Base-by-base conservation (phyloP, 768 basidiomycete species). In the Pleurotus eryngii region DNA sequence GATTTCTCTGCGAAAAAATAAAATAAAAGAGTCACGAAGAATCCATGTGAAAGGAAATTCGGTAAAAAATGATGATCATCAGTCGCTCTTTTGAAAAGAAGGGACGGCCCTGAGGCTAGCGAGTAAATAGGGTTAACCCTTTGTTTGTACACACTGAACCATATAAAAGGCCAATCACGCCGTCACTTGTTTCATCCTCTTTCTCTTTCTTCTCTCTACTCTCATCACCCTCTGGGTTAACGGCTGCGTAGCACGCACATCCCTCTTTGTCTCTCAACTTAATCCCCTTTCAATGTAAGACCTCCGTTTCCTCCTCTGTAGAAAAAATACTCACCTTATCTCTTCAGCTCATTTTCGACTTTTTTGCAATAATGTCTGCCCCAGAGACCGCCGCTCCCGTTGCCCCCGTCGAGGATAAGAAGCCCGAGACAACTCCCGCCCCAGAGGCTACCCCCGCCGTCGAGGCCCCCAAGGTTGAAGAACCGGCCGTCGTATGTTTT, bases 291-390 rank as follows among this genome's bases (percentile, higher is more conserved):
- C 61, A 57, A 71, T 76, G 79, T 77, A 79, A 80, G 72, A 72
- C 75, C 68, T 73, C 74, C 78, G 74, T 75, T 71, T 74, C 78
- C 80, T 64, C 43, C 61, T 55, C 58, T 46, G 55, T 11, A 35
- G 9, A 30, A 30, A 35, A 35, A 35, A 35, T 55, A 59, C 43
- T 56, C 59, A 59, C 57, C 55, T 26, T 54, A 60, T 64, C 38
- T 54, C 55, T 40, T 56, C 39, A 85, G 82, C 82, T 81, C 81
- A 79, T 76, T 78, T 77, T 74, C 70, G 20, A 74, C 70, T 74
- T 76, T 76, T 74, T 69, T 77, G 74, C 76, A 75, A 84, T 91
- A 90, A 92, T 94, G 90, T 92, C 91, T 80, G 82, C 87, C 73
- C 71, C 86, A 67, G 88, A 86, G 73, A 72, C 75, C 68, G 66